Evolutionary conservation across 2,329 filamentous ascomycete genomes (phyloP), one percentile per base, ranked within the genome.

Genomic region (Ophiocordyceps camponoti-leonardi): DNA sequence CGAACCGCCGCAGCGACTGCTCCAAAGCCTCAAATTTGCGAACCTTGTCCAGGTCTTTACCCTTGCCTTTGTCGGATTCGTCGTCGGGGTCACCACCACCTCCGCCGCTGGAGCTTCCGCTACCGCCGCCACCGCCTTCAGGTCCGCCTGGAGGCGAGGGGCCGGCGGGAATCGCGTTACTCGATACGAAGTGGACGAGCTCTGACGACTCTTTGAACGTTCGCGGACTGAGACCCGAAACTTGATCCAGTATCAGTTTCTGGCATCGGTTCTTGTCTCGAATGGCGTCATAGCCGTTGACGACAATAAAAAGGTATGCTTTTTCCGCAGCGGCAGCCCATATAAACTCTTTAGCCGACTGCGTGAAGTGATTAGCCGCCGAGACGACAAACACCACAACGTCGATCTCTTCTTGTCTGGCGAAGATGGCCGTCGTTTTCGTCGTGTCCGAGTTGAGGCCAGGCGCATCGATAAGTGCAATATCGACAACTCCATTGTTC

Each of bases 371-470:
- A 53, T 98, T 98, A 23, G 90, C 87, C 2, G 92, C 92, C 12
- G 88, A 95, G 6, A 98, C 92, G 31, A 98, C 92, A 55, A 98
- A 98, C 0, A 98, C 88, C 1, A 98, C 92, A 0, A 98, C 92
- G 55, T 98, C 92, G 51, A 98, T 98, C 64, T 98, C 92, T 61
- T 98, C 92, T 59, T 98, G 92, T 47, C 92, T 75, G 22, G 92
- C 92, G 61, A 98, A 98, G 7, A 98, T 84, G 19, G 92, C 92
- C 1, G 92, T 98, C 0, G 92, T 98, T 67, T 96, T 94, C 42
- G 94, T 79, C 1, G 90, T 96, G 60, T 98, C 90, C 20, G 85
- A 86, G 63, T 98, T 98, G 45, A 98, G 71, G 28, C 92, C 92
- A 2, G 92, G 92, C 0, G 92, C 92, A 62, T 98, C 92, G 52